Base-by-base conservation (phyloP, 495 filamentous ascomycete species). In the Aspergillus cavernicola region DNA sequence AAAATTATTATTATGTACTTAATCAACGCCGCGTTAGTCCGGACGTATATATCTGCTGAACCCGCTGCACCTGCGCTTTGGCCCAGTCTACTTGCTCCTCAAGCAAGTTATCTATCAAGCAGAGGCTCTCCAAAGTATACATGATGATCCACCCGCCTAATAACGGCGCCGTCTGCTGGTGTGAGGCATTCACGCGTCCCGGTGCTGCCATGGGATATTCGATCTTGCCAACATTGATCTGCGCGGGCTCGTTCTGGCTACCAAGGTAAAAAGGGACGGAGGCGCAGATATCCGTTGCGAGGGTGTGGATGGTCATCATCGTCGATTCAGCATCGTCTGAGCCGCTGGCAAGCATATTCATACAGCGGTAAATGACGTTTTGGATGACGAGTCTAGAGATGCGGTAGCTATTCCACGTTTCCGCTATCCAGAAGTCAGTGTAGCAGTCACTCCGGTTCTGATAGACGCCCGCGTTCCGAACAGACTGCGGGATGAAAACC, bases 391-490 rank as follows among this genome's bases (percentile, higher is more conserved):
- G 73, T 11, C 79, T 74, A 1, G 77, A 77, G 59, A 79, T 80
- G 24, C 85, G 80, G 63, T 82, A 85, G 33, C 75, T 75, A 50
- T 85, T 88, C 83, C 83, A 86, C 15, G 80, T 77, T 12, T 75
- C 67, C 0, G 79, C 77, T 9, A 81, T 75, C 79, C 81, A 86
- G 43, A 82, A 69, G 55, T 84, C 76, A 2, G 64, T 51, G 61
- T 87, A 88, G 50, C 75, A 64, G 62, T 87, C 84, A 55, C 80
- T 83, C 26, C 71, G 71, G 45, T 74, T 72, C 9, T 73, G 70
- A 57, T 81, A 85, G 15, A 70, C 44, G 2, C 67, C 67, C 1
- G 66, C 63, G 4, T 65, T 50, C 8, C 60, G 68, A 24, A 71
- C 61, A 8, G 66, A 67, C 50, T 66, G 53, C 1, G 65, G 65